A percentile compares a stretch with the other conserved stretches of the same genome.
Conservation (phyloP, 83 land plant species). For the Picea abies region DNA sequence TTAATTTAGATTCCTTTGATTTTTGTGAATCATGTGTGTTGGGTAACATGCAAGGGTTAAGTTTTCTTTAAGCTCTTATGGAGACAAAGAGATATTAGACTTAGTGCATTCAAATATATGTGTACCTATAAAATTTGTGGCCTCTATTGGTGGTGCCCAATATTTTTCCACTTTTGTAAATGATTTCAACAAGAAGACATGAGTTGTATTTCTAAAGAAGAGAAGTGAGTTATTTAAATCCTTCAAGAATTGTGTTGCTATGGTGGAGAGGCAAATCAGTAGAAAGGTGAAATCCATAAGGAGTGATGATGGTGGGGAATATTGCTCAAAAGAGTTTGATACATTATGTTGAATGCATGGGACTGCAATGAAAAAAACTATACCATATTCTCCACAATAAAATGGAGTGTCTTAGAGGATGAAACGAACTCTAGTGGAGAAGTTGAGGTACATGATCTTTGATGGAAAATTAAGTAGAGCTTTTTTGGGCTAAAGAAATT, state of each 20-base stretch:
- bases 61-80: neutral
- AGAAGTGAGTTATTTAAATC: constrained; percentile 10
- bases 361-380: neutral
- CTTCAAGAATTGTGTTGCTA: constrained; percentile 12
- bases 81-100: constrained; percentile 25
- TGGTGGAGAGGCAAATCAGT: constrained; percentile 11
- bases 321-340: neutral
- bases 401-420: neutral
- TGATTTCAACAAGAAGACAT: constrained; percentile 29
- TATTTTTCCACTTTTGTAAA: constrained; percentile 41
- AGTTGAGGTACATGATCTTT: neutral
- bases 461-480: neutral
- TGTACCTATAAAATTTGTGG: constrained; percentile 17
- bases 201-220: constrained; percentile 30
- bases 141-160: constrained; percentile 17
- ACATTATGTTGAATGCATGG: neutral
- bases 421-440: neutral
- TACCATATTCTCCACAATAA: neutral
- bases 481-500: too few relatives aligned
- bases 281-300: constrained; percentile 18
- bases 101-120: constrained; percentile 37
- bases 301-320: neutral
- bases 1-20: neutral
- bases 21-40: neutral
- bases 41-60: neutral